A percentile compares a stretch with the other conserved stretches of the same genome.
Conservation (phyloP, 495 filamentous ascomycete genomes). For the Penicillium samsonianum region DNA sequence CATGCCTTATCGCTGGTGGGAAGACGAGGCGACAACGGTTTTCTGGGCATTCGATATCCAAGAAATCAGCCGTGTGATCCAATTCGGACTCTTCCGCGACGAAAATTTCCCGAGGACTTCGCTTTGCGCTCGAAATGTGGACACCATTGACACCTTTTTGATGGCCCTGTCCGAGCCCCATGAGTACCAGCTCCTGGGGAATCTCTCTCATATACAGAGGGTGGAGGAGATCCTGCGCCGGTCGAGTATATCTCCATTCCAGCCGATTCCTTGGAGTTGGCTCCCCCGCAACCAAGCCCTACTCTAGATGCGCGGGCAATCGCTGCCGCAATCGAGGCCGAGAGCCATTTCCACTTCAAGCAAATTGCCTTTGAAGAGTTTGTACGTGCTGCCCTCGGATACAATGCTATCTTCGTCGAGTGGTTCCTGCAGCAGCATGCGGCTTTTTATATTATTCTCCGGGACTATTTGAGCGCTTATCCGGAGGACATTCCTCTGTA, state of each 20-base stretch:
- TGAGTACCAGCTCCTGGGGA: conserved; percentile 31
- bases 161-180: conserved; percentile 27
- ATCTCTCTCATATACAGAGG: conserved; percentile 40
- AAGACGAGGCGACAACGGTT: conserved; percentile 42
- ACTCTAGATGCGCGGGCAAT: conserved; percentile 26
- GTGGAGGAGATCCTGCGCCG: conserved; percentile 48
- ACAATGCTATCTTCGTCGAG: conserved; percentile 33
- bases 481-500: conserved; percentile 40
- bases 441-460: conserved; percentile 38
- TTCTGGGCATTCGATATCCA: conserved; percentile 47
- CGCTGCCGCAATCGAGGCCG: conserved; percentile 41
- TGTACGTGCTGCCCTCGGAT: conserved; percentile 44
- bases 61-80: conserved; percentile 42
- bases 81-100: conserved; percentile 40
- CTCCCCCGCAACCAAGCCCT: conserved; percentile 33
- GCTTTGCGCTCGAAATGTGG: conserved; percentile 34
- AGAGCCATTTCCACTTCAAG: conserved; percentile 47
- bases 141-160: conserved; percentile 39
- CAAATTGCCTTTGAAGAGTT: conserved; percentile 45
- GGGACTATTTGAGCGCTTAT: conserved; percentile 36
- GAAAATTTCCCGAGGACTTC: conserved; percentile 37
- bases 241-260: conserved; percentile 25
- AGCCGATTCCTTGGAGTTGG: conserved; percentile 41
- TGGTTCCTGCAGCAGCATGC: conserved; percentile 49
- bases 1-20: conserved; percentile 44